phyloP scores from a whole-genome alignment of 164 flowering plant species.

The Piper betle region DNA sequence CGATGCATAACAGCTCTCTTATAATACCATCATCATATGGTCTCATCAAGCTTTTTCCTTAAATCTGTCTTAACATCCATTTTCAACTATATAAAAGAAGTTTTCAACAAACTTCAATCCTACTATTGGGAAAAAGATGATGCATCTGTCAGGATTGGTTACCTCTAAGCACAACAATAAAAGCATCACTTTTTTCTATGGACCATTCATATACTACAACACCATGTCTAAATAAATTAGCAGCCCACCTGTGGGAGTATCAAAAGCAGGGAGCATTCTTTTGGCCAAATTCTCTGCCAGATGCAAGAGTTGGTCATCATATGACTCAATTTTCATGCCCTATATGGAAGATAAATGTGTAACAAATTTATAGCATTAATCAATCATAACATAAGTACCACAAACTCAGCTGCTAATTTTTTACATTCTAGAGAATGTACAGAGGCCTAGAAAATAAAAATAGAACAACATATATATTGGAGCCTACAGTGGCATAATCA shows the following conservation, averaged over 20 bases:
- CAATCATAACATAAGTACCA: not conserved
- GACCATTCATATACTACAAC: not conserved
- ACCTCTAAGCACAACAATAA: not conserved
- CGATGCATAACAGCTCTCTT: too few species aligned
- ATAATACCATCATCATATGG: too few species aligned
- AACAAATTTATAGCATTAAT: not conserved
- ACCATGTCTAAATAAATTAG: not conserved
- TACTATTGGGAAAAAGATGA: too few species aligned
- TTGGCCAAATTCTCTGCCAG: constrained; percentile 79
- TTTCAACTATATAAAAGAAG: too few species aligned
- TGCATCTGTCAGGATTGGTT: too few species aligned
- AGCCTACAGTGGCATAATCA: constrained; percentile 76
- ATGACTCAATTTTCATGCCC: constrained; percentile 91
- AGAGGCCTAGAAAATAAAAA: not conserved
- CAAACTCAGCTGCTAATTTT: not conserved
- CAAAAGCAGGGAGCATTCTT: constrained; percentile 92
- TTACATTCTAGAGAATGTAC: not conserved
- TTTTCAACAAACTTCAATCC: too few species aligned
- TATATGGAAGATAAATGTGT: constrained; percentile 8
- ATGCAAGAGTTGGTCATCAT: constrained; percentile 63
- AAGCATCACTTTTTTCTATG: not conserved
- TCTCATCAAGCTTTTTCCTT: too few species aligned
- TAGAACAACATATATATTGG: not conserved
- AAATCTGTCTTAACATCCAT: too few species aligned
- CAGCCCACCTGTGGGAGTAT: constrained; percentile 83